Conservation (phyloP, 768 basidiomycete genomes). For the Russula dissimulans region DNA sequence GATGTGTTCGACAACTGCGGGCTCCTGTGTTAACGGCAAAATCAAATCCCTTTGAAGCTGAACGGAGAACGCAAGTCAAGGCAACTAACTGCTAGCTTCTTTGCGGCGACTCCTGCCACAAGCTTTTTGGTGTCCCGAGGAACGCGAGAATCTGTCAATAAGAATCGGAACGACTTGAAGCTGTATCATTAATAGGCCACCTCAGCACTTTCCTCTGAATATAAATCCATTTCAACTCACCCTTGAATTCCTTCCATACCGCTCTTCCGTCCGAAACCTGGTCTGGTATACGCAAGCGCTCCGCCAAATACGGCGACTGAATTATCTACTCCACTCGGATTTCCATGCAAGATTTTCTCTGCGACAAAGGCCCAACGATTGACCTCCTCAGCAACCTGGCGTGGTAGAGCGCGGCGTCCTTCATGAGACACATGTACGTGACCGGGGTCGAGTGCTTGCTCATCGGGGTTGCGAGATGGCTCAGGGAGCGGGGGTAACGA, state of each 20-base stretch:
- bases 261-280: conserved; percentile 66
- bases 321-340: conserved; percentile 96
- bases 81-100: conserved; percentile 47
- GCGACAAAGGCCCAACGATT: conserved; percentile 91
- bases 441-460: conserved; percentile 29
- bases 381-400: conserved; percentile 60
- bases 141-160: conserved; percentile 88
- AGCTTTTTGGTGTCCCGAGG: conserved; percentile 91
- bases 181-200: conserved; percentile 32
- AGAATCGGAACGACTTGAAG: conserved; percentile 83
- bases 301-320: conserved; percentile 90
- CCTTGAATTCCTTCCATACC: conserved; percentile 83
- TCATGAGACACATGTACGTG: conserved; percentile 56
- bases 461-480: conserved; percentile 29
- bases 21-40: conserved; percentile 45
- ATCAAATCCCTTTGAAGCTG: neutral
- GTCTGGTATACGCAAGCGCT: conserved; percentile 79
- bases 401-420: conserved; percentile 57
- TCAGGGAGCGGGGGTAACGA: conserved; percentile 42
- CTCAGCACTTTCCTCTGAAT: neutral
- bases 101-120: conserved; percentile 78
- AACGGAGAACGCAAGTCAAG: neutral
- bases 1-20: conserved; percentile 72
- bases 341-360: conserved; percentile 96
- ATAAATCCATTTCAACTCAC: conserved; percentile 31